Evolutionary conservation across 352 stramenopile species (phyloP).

Genomic region (Pythium chondricola): DNA sequence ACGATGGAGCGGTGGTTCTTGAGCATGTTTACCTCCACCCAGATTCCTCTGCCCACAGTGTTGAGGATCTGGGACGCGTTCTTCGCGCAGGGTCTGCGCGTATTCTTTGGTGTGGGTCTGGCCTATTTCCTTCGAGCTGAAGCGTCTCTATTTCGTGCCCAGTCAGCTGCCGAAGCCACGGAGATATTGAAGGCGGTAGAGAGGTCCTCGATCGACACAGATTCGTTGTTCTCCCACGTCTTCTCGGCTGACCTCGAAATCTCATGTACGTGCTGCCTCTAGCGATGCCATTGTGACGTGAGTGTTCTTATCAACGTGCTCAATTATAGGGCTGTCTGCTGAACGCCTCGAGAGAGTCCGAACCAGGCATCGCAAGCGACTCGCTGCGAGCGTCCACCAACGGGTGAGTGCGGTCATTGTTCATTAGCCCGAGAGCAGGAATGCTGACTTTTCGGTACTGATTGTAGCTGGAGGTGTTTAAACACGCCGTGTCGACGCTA

Average conservation of each 20-base stretch:
- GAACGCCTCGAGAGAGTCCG: slow-evolving; percentile 63
- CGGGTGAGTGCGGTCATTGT: slow-evolving; percentile 23
- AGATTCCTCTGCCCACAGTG: slow-evolving; percentile 68
- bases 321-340: slow-evolving; percentile 43
- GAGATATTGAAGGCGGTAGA: slow-evolving; percentile 49
- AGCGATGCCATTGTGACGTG: too few relatives aligned
- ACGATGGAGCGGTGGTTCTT: slow-evolving; percentile 70
- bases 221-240: slow-evolving; percentile 61
- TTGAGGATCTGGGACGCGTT: slow-evolving; percentile 76
- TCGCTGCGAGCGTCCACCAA: slow-evolving; percentile 45
- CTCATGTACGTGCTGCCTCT: slow-evolving; percentile 33
- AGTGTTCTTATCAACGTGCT: neutral
- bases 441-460: neutral
- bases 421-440: too few relatives aligned
- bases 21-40: slow-evolving; percentile 62
- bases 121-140: slow-evolving; percentile 62
- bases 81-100: slow-evolving; percentile 59
- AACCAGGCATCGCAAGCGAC: slow-evolving; percentile 34
- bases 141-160: slow-evolving; percentile 60
- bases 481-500: slow-evolving; percentile 53
- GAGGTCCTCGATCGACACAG: slow-evolving; percentile 57
- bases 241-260: slow-evolving; percentile 82
- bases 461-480: slow-evolving; percentile 33
- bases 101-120: slow-evolving; percentile 68
- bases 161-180: slow-evolving; percentile 38